Evolutionary conservation across 768 basidiomycete genomes (phyloP), one percentile per base, ranked within the genome.

Genomic region (Dendrothele bispora): DNA sequence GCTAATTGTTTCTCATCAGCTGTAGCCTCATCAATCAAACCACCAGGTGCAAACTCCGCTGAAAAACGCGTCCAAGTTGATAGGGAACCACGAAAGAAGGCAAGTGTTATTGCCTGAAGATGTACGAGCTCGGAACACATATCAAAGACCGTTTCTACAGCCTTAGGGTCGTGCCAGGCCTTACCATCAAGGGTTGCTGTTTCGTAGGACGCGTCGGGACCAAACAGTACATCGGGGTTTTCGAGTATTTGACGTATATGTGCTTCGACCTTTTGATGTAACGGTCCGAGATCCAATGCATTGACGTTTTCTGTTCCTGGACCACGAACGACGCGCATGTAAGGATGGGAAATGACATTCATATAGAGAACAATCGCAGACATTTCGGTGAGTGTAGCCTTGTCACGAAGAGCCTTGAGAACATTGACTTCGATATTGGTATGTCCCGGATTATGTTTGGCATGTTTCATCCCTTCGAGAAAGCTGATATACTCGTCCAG

Each of bases 351-450:
- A 28, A 70, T 49, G n/a, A 53, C 40, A 41, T 64, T 53, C n/a
- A 48, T 15, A 43, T 66, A 69, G 0, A 66, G 17, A 2, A 51
- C 48, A 7, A 68, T 29, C 8, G 54, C 61, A 29, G 43, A 51
- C 8, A 71, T 53, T 39, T 70, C 67, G 2, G 62, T 58, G 12
- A 54, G 48, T 15, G 66, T 71, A 22, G 56, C 27, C 12, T 26
- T 43, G 43, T 63, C 56, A 10, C 58, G 30, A 4, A 70, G 56
- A 3, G 55, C 63, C 1, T 56, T 49, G 34, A 47, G 53, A 3
- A 67, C 18, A 51, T 69, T 68, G 4, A 44, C 8, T 27, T 69
- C 63, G 4, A 65, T 54, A 28, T 63, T 53, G 26, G 36, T 60
- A 14, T 51, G 61, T 0, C 39, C 44, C n/a, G 27, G 48, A 1